Evolutionary conservation across 2,329 filamentous ascomycete genomes (phyloP).

Genomic region (Sclerotinia glacialis): DNA sequence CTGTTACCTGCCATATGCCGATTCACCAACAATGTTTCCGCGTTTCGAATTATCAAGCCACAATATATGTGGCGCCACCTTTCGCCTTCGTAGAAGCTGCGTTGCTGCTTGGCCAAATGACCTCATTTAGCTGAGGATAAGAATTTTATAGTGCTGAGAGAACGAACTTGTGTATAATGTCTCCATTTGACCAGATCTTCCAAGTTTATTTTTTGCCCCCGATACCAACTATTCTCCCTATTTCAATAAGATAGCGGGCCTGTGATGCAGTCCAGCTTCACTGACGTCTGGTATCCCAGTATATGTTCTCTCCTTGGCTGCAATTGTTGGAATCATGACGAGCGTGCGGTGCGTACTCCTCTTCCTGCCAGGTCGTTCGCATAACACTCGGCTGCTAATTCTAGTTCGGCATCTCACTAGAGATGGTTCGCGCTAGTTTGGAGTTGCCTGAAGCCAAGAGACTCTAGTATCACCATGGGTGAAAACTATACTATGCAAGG

Average conservation of each 20-base stretch:
- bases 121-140: neutral
- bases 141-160: neutral
- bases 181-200: neutral
- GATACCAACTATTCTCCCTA: neutral
- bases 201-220: neutral
- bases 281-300: neutral
- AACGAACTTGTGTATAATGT: neutral
- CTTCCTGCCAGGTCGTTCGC: neutral
- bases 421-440: neutral
- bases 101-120: constrained; percentile 1
- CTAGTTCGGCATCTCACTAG: neutral
- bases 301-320: neutral
- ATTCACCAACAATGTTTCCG: neutral
- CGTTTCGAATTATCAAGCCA: constrained; percentile 1
- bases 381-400: neutral
- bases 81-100: neutral
- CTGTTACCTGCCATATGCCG: neutral
- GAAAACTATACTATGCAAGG: neutral
- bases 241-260: neutral
- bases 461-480: too few species aligned
- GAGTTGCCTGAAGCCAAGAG: neutral
- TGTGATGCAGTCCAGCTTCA: neutral
- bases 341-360: neutral
- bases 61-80: neutral
- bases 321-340: neutral